Evolutionary conservation across 2,329 filamentous ascomycete species (phyloP).

Genomic region (Sordariomycetes sp.): DNA sequence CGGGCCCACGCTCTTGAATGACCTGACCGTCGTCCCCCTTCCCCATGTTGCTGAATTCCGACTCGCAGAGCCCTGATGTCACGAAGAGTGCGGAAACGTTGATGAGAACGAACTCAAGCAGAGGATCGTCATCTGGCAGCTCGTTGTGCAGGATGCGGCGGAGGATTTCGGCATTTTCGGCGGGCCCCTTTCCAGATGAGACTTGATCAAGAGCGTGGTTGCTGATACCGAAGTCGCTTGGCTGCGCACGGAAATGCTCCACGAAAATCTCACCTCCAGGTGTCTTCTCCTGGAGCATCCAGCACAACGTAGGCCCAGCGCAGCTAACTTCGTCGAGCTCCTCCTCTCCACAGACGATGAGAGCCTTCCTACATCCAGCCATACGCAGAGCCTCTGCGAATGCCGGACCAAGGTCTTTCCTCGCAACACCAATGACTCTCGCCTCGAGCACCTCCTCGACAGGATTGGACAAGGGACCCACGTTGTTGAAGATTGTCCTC

Average conservation of each 20-base stretch:
- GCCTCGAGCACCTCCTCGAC: constrained; percentile 79
- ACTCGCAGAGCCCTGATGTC: constrained; percentile 76
- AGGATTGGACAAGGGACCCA: constrained; percentile 88
- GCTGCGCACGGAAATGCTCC: constrained; percentile 68
- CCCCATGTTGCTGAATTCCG: constrained; percentile 71
- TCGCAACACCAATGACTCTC: constrained; percentile 85
- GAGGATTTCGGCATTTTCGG: constrained; percentile 80
- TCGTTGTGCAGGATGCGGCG: constrained; percentile 67
- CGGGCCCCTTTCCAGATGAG: constrained; percentile 74
- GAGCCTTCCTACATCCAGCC: constrained; percentile 68
- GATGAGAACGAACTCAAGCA: constrained; percentile 88
- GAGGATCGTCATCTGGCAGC: constrained; percentile 66
- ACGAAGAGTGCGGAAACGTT: constrained; percentile 88
- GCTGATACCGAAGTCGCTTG: constrained; percentile 79
- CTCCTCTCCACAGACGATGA: constrained; percentile 89
- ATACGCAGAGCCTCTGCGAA: constrained; percentile 79
- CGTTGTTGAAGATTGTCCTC: constrained; percentile 94
- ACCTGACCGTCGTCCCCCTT: constrained; percentile 72
- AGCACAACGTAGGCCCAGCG: constrained; percentile 81
- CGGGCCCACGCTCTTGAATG: constrained; percentile 73
- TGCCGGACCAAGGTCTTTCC: constrained; percentile 75
- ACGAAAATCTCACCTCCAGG: constrained; percentile 39
- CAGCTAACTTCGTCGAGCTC: constrained; percentile 94
- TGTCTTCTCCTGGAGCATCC: constrained; percentile 56
- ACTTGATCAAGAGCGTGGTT: constrained; percentile 68